phyloP scores from a whole-genome alignment of 164 flowering plant species.

The Warburgia ugandensis region DNA sequence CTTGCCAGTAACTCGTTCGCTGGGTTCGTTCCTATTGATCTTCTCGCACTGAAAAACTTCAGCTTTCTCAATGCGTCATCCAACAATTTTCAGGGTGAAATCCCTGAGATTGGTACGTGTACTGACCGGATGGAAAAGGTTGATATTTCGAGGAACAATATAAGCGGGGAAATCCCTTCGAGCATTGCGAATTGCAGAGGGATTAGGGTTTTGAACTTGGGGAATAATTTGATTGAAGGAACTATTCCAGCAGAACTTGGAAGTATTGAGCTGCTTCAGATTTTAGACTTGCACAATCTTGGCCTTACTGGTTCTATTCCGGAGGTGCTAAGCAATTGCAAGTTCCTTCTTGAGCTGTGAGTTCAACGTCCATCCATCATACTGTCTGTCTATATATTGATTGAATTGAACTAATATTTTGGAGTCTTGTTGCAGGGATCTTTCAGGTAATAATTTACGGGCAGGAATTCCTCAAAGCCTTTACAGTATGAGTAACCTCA shows the following conservation, averaged over 20 bases:
- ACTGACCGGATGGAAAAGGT: constrained; percentile 39
- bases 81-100: constrained; percentile 57
- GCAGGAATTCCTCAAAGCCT: constrained; percentile 65
- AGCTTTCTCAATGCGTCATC: constrained; percentile 63
- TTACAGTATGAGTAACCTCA: constrained; percentile 61
- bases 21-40: constrained; percentile 58
- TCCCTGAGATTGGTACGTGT: constrained; percentile 42
- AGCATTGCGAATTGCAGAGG: constrained; percentile 49
- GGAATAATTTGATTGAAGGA: constrained; percentile 62
- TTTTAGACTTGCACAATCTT: constrained; percentile 76
- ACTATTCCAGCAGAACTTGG: constrained; percentile 59
- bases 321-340: constrained; percentile 49
- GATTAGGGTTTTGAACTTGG: constrained; percentile 55
- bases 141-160: constrained; percentile 60
- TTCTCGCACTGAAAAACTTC: constrained; percentile 42
- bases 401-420: constrained; percentile 15
- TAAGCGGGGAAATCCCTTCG: constrained; percentile 55
- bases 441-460: constrained; percentile 66
- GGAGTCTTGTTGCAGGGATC: constrained; percentile 62
- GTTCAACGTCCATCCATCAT: constrained; percentile 23
- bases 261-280: constrained; percentile 55
- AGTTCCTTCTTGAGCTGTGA: constrained; percentile 82
- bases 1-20: constrained; percentile 63
- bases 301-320: constrained; percentile 67
- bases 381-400: background rate